Base-by-base conservation (phyloP, 1,284 basidiomycete species). In the Trichosporon coremiiforme region DNA sequence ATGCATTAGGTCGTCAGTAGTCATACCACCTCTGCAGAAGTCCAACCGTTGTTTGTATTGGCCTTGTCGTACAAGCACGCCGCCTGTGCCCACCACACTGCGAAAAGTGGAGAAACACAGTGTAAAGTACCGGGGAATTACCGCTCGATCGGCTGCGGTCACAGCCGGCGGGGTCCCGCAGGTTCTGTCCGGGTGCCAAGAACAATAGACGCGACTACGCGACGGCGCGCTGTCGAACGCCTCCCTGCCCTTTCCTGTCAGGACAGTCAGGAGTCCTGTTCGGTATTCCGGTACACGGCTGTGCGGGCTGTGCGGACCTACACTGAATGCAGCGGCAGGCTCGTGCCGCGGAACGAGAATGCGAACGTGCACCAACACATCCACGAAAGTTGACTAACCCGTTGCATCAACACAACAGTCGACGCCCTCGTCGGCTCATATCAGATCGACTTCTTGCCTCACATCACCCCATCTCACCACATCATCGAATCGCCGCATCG, bases 1-100 rank as follows among this genome's bases (percentile, higher is more conserved):
- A 62, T 62, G 57, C 31, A 62, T 60, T 62, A 62, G 29, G 57
- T 35, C 31, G 17, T 62, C 57, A 31, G 22, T 33, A 62, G 29
- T 62, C 29, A 13, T 15, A 17, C 38, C 9, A 17, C 47, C 25
- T 25, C 25, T 25, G 25, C 25, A 25, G 25, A 25, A 25, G 25
- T 25, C 25, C 25, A 25, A 25, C 25, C 25, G 25, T 25, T 25
- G 25, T 25, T 25, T 25, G 25, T 25, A 25, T 25, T 25, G 25
- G 25, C 25, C 25, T 25, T 25, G 25, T 25, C 25, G 25, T 25
- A 25, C 25, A 25, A 25, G 25, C 25, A 25, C 25, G 25, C 25
- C 25, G 25, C 25, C 25, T 25, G 25, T 25, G 50, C 50, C 50
- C 50, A 53, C 50, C 9, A 13, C 7, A 22, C 20, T 17, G 50